Percentiles rank a stretch among this genome's conserved stretches.
These are phyloP conservation scores for Santalum album DNA, from an alignment of 164 flowering plant species.

Conservation along the genomic window DNA sequence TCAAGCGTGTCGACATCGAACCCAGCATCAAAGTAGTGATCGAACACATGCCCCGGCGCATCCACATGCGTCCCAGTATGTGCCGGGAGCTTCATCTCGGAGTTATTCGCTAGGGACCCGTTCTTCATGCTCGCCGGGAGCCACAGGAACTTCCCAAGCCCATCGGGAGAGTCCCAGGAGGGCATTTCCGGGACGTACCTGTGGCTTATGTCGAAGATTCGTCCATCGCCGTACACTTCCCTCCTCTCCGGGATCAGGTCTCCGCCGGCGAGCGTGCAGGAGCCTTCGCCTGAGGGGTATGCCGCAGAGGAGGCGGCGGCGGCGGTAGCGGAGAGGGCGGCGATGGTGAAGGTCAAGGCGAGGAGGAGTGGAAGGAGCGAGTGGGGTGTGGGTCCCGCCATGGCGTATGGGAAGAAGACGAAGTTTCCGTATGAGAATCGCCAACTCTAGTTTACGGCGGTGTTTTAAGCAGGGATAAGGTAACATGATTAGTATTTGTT, in stretches of 20 bases:
- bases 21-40: slow-evolving; percentile 78
- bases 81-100: slow-evolving; percentile 59
- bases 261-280: slow-evolving; percentile 5
- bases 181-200: slow-evolving; percentile 46
- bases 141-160: slow-evolving; percentile 64
- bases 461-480: too few species aligned
- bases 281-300: slow-evolving; percentile 5
- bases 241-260: slow-evolving; percentile 33
- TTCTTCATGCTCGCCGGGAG: slow-evolving; percentile 68
- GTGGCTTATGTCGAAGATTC: slow-evolving; percentile 75
- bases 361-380: neutral
- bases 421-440: too few species aligned
- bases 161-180: slow-evolving; percentile 33
- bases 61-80: slow-evolving; percentile 97
- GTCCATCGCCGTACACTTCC: slow-evolving; percentile 51
- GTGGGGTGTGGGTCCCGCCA: neutral
- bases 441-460: too few species aligned
- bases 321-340: neutral
- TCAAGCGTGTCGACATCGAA: slow-evolving; percentile 88
- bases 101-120: slow-evolving; percentile 63
- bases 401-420: too few species aligned
- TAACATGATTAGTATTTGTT: too few species aligned
- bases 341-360: neutral
- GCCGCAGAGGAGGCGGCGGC: slow-evolving; percentile 22
- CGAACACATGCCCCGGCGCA: slow-evolving; percentile 76